These are phyloP conservation scores for Apophysomyces elegans DNA, from an alignment of 371 early-diverging fungal genomes.

Conservation along the genomic window DNA sequence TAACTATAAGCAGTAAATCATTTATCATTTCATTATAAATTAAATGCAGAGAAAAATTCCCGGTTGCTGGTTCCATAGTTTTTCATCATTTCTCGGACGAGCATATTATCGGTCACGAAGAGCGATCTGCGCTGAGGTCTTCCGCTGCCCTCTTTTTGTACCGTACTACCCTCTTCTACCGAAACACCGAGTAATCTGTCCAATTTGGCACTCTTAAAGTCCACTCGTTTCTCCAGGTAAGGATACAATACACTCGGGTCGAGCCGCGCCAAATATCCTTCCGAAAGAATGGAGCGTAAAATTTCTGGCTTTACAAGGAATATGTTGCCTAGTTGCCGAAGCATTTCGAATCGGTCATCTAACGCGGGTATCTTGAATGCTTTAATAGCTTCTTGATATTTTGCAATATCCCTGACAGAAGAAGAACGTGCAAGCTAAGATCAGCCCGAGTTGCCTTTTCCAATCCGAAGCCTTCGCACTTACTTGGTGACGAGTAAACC, in stretches of 20 bases:
- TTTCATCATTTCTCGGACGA: slow-evolving; percentile 51
- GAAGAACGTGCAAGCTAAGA: background rate
- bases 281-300: slow-evolving; percentile 81
- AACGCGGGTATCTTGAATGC: slow-evolving; percentile 77
- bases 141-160: slow-evolving; percentile 13
- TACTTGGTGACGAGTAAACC: slow-evolving; percentile 88
- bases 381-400: slow-evolving; percentile 86
- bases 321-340: slow-evolving; percentile 91
- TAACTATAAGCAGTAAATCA: too few species aligned
- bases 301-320: slow-evolving; percentile 91
- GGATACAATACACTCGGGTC: slow-evolving; percentile 80
- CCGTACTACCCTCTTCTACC: slow-evolving; percentile 26
- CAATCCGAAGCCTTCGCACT: slow-evolving; percentile 12
- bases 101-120: slow-evolving; percentile 53
- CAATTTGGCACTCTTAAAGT: slow-evolving; percentile 75
- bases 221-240: slow-evolving; percentile 87
- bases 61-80: slow-evolving; percentile 32
- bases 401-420: slow-evolving; percentile 80
- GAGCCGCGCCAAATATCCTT: slow-evolving; percentile 80
- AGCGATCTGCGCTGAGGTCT: slow-evolving; percentile 45
- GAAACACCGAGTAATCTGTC: slow-evolving; percentile 61
- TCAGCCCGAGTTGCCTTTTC: background rate
- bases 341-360: slow-evolving; percentile 85
- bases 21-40: slow-evolving; percentile 19
- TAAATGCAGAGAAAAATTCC: slow-evolving; percentile 48